These are phyloP conservation scores for Eremochloa ophiuroides DNA, from an alignment of 176 grass and related monocot genomes.

Conservation along the genomic window DNA sequence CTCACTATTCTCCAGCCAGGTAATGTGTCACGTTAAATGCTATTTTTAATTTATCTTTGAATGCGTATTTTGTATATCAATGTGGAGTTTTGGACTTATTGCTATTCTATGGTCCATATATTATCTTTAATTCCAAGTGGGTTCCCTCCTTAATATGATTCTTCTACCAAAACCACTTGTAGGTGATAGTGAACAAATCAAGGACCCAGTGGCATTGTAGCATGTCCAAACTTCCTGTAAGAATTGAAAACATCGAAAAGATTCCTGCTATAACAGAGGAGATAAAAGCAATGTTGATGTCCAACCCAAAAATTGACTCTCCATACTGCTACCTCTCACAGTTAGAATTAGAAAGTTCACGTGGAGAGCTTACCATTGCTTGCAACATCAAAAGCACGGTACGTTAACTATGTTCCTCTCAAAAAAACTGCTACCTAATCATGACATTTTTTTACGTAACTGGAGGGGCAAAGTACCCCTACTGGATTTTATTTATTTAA, in stretches of 20 bases:
- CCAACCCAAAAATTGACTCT: conserved; percentile 49
- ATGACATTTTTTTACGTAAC: too few relatives aligned
- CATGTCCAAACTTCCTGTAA: conserved; percentile 55
- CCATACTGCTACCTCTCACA: conserved; percentile 58
- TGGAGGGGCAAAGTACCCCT: too few relatives aligned
- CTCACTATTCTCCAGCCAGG: conserved; percentile 71
- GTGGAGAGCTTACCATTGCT: conserved; percentile 50
- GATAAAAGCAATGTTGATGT: conserved; percentile 48
- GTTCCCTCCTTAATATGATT: neutral
- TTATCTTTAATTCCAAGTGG: neutral
- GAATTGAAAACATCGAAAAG: conserved; percentile 51
- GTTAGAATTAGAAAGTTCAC: conserved; percentile 44
- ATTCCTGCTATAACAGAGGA: conserved; percentile 50
- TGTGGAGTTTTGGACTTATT: neutral
- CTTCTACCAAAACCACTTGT: neutral
- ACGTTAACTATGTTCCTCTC: neutral
- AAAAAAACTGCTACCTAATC: too few relatives aligned
- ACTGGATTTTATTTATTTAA: too few relatives aligned
- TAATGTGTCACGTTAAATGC: neutral
- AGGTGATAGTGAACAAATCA: conserved; percentile 80
- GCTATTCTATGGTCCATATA: too few relatives aligned
- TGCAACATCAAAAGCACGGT: conserved; percentile 67
- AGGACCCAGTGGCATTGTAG: conserved; percentile 42
- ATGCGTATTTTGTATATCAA: neutral
- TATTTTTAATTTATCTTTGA: neutral